Conservation (phyloP, 192 early-diverging fungal species). For the Bifiguratus adelaidae region DNA sequence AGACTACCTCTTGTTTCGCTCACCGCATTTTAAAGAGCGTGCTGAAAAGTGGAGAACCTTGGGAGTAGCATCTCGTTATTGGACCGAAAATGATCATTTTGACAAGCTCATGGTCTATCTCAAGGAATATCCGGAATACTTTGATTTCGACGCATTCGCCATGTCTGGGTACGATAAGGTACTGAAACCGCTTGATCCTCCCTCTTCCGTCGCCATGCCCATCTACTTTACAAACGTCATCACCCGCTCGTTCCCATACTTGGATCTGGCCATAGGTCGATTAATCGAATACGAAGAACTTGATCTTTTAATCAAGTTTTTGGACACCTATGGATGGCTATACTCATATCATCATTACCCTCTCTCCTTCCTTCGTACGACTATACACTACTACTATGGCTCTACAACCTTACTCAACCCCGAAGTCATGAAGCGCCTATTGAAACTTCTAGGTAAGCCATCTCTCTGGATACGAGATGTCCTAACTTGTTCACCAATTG, state of each 20-base stretch:
- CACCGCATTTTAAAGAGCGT: slow-evolving; percentile 33
- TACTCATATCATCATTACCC: slow-evolving; percentile 57
- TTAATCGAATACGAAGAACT: slow-evolving; percentile 56
- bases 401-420: slow-evolving; percentile 49
- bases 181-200: slow-evolving; percentile 38
- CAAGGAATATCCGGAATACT: slow-evolving; percentile 58
- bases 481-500: slow-evolving; percentile 12
- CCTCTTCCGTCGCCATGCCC: slow-evolving; percentile 44
- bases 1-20: slow-evolving; percentile 38
- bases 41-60: slow-evolving; percentile 54
- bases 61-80: slow-evolving; percentile 51
- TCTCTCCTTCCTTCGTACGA: slow-evolving; percentile 54
- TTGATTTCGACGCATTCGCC: slow-evolving; percentile 59
- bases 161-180: slow-evolving; percentile 18
- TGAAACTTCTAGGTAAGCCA: slow-evolving; percentile 47
- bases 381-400: slow-evolving; percentile 55
- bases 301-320: slow-evolving; percentile 41
- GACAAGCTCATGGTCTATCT: slow-evolving; percentile 51
- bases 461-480: too few relatives aligned
- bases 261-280: slow-evolving; percentile 55
- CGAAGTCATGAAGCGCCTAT: slow-evolving; percentile 35
- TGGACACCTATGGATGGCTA: slow-evolving; percentile 50
- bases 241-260: slow-evolving; percentile 48
- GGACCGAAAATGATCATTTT: slow-evolving; percentile 61
- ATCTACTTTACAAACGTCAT: slow-evolving; percentile 63